These are phyloP conservation scores for Globisporangium emineosum DNA, from an alignment of 352 stramenopile genomes.

Conservation along the genomic window DNA sequence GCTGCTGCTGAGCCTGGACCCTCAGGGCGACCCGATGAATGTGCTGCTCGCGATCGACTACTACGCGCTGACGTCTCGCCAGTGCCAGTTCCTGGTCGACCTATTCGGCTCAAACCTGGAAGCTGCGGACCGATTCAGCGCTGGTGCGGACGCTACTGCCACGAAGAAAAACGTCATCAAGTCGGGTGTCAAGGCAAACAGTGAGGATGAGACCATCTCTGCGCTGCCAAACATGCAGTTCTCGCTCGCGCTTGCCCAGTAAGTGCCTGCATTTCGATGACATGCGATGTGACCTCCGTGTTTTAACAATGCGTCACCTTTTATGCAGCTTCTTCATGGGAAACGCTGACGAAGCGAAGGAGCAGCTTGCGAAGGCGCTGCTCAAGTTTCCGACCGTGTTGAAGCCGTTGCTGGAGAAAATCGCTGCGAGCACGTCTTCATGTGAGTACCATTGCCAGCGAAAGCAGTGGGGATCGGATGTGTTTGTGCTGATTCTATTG, in stretches of 20 bases:
- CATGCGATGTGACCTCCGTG: background rate
- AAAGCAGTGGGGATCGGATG: background rate
- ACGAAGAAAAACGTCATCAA: slow-evolving; percentile 16
- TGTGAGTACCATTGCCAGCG: slow-evolving; percentile 28
- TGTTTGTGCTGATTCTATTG: background rate
- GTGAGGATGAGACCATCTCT: slow-evolving; percentile 25
- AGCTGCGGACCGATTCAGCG: slow-evolving; percentile 49
- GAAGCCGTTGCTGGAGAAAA: slow-evolving; percentile 74
- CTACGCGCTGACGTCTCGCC: slow-evolving; percentile 72
- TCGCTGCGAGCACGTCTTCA: slow-evolving; percentile 59
- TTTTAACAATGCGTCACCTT: background rate
- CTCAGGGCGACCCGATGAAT: slow-evolving; percentile 76
- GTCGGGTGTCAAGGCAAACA: slow-evolving; percentile 21
- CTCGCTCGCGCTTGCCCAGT: slow-evolving; percentile 73
- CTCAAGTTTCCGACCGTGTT: slow-evolving; percentile 69
- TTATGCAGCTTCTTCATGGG: slow-evolving; percentile 54
- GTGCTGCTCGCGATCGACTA: slow-evolving; percentile 82
- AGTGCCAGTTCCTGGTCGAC: slow-evolving; percentile 79
- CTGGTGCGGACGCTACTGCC: slow-evolving; percentile 1
- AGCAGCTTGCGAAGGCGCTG: slow-evolving; percentile 54
- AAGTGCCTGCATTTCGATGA: slow-evolving; percentile 14
- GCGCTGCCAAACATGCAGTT: slow-evolving; percentile 73
- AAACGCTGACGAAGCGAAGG: slow-evolving; percentile 54
- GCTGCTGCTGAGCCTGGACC: slow-evolving; percentile 69
- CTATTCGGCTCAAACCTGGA: slow-evolving; percentile 53